Percentiles rank a stretch among this genome's conserved stretches.
phyloP scores from a whole-genome alignment of 805 yeast species.

The Suhomyces pyralidae region DNA sequence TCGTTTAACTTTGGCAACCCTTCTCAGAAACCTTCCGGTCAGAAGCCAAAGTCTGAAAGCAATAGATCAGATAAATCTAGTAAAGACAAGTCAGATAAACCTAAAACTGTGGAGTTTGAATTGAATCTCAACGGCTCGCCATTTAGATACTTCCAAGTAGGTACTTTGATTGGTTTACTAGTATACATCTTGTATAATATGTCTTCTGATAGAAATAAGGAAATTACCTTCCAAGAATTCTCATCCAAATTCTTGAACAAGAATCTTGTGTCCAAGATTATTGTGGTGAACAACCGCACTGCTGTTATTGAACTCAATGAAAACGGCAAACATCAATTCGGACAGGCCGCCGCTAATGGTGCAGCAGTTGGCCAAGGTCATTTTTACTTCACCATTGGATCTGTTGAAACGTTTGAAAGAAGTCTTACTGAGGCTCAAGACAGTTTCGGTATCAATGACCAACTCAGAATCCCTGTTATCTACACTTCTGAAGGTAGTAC shows the following conservation, averaged over 20 bases:
- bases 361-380: constrained; percentile 18
- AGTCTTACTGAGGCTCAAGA: constrained; percentile 74
- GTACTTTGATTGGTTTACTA: constrained; percentile 28
- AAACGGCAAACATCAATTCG: constrained; percentile 50
- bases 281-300: constrained; percentile 71
- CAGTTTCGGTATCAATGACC: constrained; percentile 57
- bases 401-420: constrained; percentile 83
- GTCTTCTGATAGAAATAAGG: constrained; percentile 27
- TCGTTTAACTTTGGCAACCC: constrained; percentile 1
- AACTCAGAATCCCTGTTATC: constrained; percentile 74
- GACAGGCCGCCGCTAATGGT: constrained; percentile 8
- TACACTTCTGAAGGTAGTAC: constrained; percentile 72
- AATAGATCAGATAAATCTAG: constrained; percentile 1
- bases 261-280: constrained; percentile 69
- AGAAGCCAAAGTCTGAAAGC: constrained; percentile 4
- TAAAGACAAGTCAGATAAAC: constrained; percentile 12
- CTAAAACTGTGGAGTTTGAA: constrained; percentile 19
- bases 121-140: constrained; percentile 22
- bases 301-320: constrained; percentile 72
- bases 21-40: constrained; percentile 5
- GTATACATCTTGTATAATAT: constrained; percentile 20
- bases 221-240: constrained; percentile 91
- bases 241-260: constrained; percentile 68
- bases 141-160: constrained; percentile 29
- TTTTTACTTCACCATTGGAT: constrained; percentile 74